Conservation (phyloP, 202 grass and related monocot genomes). For the Cymbopogon flexuosus region DNA sequence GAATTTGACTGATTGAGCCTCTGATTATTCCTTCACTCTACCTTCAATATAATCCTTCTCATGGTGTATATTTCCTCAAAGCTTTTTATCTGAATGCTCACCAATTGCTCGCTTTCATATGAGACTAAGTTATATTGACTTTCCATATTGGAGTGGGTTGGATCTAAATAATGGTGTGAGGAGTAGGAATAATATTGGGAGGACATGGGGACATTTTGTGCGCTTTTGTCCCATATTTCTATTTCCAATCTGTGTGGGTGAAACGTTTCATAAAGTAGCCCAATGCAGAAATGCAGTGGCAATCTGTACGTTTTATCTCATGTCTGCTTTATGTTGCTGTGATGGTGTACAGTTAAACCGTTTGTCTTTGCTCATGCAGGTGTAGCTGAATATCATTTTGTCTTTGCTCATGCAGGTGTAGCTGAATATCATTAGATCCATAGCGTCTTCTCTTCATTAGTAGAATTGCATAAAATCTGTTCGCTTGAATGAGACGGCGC, state of each 20-base stretch:
- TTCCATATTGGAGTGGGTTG: background rate
- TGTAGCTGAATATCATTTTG: background rate
- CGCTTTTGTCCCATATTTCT: background rate
- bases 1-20: background rate
- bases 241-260: background rate
- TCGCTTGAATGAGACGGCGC: no score
- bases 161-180: background rate
- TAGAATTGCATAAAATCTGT: no score
- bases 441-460: no score
- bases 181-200: background rate
- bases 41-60: background rate
- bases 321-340: background rate
- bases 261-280: background rate
- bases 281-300: background rate
- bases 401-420: no score
- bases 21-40: background rate
- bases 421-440: no score
- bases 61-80: background rate
- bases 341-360: background rate
- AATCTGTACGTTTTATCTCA: background rate
- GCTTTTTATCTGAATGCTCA: background rate
- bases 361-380: conserved; percentile 2
- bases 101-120: background rate
- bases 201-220: background rate
- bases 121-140: background rate